phyloP scores from a whole-genome alignment of 352 stramenopile genomes.

The Globisporangium sylvaticum region DNA sequence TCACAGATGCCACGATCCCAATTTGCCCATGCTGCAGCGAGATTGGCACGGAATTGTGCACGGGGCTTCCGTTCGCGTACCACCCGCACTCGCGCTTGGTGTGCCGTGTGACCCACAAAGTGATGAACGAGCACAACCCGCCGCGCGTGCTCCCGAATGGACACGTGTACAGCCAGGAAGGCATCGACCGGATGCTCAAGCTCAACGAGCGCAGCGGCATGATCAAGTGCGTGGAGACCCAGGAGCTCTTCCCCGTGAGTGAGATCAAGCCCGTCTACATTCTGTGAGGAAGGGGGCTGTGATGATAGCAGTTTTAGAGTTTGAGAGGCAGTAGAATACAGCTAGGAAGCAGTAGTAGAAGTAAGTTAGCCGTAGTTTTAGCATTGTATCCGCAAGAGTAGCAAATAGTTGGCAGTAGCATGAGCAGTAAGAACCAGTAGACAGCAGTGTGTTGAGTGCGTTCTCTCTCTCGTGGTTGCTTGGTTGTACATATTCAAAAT shows the following conservation, averaged over 20 bases:
- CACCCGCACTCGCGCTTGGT: constrained; percentile 82
- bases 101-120: constrained; percentile 68
- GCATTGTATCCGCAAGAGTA: neutral
- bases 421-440: neutral
- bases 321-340: neutral
- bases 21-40: constrained; percentile 77
- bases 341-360: neutral
- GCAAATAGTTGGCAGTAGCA: neutral
- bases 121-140: constrained; percentile 87
- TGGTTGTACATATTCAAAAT: neutral
- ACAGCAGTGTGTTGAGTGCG: neutral
- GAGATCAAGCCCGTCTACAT: constrained; percentile 82
- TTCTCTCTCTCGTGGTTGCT: neutral
- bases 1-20: constrained; percentile 27
- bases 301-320: neutral
- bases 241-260: constrained; percentile 52
- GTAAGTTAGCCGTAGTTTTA: neutral
- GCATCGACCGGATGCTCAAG: constrained; percentile 55
- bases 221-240: constrained; percentile 74
- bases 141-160: constrained; percentile 78
- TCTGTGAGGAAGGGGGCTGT: constrained; percentile 23
- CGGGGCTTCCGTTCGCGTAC: constrained; percentile 62
- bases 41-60: constrained; percentile 55
- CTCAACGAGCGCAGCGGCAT: constrained; percentile 30
- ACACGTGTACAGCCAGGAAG: constrained; percentile 77